Evolutionary conservation across 1,284 basidiomycete genomes (phyloP).

Genomic region (Rhodotorula sp.): DNA sequence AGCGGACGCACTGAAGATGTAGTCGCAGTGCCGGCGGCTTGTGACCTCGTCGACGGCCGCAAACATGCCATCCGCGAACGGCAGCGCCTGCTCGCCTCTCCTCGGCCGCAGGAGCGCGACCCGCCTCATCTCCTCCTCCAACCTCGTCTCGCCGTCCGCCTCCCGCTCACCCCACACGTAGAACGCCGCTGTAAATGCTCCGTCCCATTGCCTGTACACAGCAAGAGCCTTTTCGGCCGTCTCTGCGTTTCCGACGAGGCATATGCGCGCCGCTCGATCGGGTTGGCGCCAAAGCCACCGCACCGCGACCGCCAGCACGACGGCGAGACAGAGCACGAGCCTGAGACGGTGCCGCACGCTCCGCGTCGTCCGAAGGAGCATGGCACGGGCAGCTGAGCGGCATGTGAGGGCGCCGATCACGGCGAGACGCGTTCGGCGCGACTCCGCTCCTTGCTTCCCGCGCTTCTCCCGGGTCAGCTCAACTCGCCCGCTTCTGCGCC

Average conservation of each 20-base stretch:
- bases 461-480: no score
- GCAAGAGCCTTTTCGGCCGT: not conserved
- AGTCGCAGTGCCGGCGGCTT: not conserved
- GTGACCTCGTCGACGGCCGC: conserved; percentile 6
- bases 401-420: no score
- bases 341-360: no score
- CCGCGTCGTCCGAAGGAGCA: no score
- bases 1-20: conserved; percentile 6
- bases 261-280: not conserved
- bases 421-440: no score
- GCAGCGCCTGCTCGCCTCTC: not conserved
- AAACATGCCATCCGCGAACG: conserved; percentile 14
- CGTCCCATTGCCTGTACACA: not conserved
- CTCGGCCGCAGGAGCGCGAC: not conserved
- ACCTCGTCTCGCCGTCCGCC: not conserved
- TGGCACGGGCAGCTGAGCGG: no score
- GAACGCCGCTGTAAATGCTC: not conserved
- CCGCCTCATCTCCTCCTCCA: not conserved
- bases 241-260: conserved; percentile 4
- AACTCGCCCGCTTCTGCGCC: no score
- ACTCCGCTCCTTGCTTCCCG: no score
- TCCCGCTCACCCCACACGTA: not conserved
- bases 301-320: no score
- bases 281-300: no score
- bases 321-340: no score